Base-by-base conservation (phyloP, 108 stramenopile species). In the Tribonema minus region DNA sequence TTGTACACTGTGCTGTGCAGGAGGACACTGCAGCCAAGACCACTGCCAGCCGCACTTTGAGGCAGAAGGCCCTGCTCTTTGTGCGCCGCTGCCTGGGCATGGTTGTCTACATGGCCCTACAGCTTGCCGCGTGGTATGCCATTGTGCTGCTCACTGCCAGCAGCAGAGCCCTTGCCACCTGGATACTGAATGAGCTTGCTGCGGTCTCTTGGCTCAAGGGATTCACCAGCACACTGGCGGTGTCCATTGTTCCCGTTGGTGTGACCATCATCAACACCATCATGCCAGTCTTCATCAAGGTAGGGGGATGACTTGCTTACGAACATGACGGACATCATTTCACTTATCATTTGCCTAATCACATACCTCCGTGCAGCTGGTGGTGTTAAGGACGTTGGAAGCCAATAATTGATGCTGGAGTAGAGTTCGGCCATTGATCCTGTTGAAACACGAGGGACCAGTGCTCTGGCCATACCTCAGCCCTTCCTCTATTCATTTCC, bases 231-330 rank as follows among this genome's bases (percentile, higher is more conserved):
- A 37, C 36, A n/a, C 36, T 84, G 1, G 68, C 84, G 0, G 62
- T 75, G 15, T 84, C 82, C 4, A 79, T 84, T 39, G 84, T 84
- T 3, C 84, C 84, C 2, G 82, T 72, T 0, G 36, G 67, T 0
- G 84, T 84, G 26, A 82, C 84, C 25, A 26, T 80, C 34, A 84
- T 84, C 77, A 84, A 84, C 61, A 58, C 84, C 69, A 72, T 80
- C 69, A 73, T 83, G 74, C 84, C 84, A 12, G 76, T 78, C 6
- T 32, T 84, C 3, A 83, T 83, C 58, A 77, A 77, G 76, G 76
- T 68, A 28, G 0, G 46, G n/a, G n/a, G n/a, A n/a, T n/a, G n/a
- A n/a, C n/a, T n/a, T n/a, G n/a, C n/a, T n/a, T n/a, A n/a, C n/a
- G n/a, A n/a, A n/a, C n/a, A n/a, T n/a, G n/a, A n/a, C n/a, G n/a